Conservation (phyloP, 1,284 basidiomycete genomes). For the Austroboletus niveus region DNA sequence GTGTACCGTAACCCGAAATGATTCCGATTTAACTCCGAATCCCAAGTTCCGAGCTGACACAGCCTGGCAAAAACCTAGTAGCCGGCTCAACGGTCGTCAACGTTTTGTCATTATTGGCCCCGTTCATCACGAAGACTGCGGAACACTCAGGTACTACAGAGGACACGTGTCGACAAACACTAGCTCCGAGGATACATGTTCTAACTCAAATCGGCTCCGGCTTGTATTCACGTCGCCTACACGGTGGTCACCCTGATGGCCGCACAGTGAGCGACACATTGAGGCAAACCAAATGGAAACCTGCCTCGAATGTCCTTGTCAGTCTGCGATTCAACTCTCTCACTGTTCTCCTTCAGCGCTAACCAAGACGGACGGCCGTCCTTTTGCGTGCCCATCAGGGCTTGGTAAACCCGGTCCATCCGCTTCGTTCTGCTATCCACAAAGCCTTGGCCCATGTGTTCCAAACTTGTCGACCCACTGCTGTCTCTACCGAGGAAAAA, state of each 20-base stretch:
- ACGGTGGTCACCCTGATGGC: too few relatives aligned
- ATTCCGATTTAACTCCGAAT: background rate
- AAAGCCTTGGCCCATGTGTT: constrained; percentile 37
- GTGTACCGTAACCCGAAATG: background rate
- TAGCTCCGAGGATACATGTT: too few relatives aligned
- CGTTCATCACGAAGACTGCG: too few relatives aligned
- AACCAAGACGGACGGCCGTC: constrained; percentile 53
- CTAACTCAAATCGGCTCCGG: background rate
- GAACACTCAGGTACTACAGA: too few relatives aligned
- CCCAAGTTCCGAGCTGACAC: too few relatives aligned
- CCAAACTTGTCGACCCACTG: constrained; percentile 3
- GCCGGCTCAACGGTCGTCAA: too few relatives aligned
- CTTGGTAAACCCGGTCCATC: constrained; percentile 49
- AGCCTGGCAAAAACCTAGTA: too few relatives aligned
- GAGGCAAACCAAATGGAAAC: background rate
- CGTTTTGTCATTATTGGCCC: too few relatives aligned
- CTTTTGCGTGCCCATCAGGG: constrained; percentile 55
- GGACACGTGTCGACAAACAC: too few relatives aligned
- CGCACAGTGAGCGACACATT: background rate
- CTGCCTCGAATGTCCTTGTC: constrained; percentile 35
- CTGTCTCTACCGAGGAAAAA: constrained; percentile 36
- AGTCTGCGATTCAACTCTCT: constrained; percentile 30
- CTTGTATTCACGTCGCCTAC: background rate
- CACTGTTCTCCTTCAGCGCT: constrained; percentile 49
- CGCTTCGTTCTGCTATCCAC: constrained; percentile 36